Percentiles rank a stretch among this genome's conserved stretches.
phyloP scores from a whole-genome alignment of 2,329 filamentous ascomycete species.

The Elsinoe perseae region DNA sequence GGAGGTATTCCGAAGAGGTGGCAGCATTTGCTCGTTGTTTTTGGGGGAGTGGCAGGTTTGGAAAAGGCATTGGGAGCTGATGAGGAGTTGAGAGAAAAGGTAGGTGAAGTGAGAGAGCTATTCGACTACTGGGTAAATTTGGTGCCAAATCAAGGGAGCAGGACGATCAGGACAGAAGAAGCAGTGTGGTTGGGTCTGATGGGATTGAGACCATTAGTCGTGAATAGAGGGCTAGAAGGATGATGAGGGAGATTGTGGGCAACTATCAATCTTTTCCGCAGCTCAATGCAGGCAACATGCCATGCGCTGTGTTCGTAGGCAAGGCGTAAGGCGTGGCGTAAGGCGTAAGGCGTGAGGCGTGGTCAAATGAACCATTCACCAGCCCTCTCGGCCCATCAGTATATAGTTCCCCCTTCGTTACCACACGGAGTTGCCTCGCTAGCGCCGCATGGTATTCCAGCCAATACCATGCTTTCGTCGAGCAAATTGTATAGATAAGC shows the following conservation, averaged over 20 bases:
- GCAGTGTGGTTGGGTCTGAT: slow-evolving; percentile 70
- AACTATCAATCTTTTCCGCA: no score
- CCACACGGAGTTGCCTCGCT: background rate
- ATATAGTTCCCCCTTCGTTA: no score
- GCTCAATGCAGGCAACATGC: no score
- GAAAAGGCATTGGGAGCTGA: slow-evolving; percentile 65
- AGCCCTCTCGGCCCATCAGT: no score
- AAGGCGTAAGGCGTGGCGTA: no score
- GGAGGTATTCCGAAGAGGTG: slow-evolving; percentile 35
- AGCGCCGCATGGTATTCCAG: no score
- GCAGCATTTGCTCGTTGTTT: slow-evolving; percentile 67
- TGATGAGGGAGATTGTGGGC: no score
- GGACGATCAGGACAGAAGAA: slow-evolving; percentile 78
- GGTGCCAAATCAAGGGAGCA: slow-evolving; percentile 69
- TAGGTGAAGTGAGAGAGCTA: slow-evolving; percentile 57
- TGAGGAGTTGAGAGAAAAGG: slow-evolving; percentile 49
- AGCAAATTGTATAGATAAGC: background rate
- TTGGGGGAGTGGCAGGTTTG: slow-evolving; percentile 72
- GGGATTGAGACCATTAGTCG: slow-evolving; percentile 48
- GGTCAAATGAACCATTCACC: no score
- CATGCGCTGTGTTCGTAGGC: no score
- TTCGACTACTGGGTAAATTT: slow-evolving; percentile 84
- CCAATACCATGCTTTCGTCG: background rate
- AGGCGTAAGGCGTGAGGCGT: no score
- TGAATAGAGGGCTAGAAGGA: slow-evolving; percentile 19